These are phyloP conservation scores for Podospora fimiseda DNA, from an alignment of 495 filamentous ascomycete species.

Conservation along the genomic window DNA sequence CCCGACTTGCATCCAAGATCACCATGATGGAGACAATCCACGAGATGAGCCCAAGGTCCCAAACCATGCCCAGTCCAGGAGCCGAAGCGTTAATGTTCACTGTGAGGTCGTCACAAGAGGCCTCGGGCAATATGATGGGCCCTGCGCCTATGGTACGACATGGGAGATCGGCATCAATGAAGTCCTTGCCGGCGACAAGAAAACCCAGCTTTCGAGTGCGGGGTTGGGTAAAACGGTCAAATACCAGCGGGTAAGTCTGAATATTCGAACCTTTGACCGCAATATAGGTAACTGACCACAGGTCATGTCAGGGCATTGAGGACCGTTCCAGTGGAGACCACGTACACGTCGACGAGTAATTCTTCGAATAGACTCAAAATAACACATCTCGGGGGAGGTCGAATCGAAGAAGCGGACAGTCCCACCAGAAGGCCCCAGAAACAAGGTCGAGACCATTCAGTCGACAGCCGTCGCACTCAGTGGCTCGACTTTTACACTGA, in stretches of 20 bases:
- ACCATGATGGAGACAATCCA: slow-evolving; percentile 4
- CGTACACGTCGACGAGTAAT: neutral
- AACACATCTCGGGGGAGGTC: slow-evolving; percentile 29
- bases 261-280: neutral
- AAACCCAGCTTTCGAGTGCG: slow-evolving; percentile 21
- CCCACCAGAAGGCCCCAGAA: neutral
- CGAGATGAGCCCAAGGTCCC: neutral
- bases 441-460: slow-evolving; percentile 10
- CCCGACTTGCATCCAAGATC: neutral
- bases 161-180: slow-evolving; percentile 13
- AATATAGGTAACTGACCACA: no score
- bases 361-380: slow-evolving; percentile 17
- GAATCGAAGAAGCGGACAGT: slow-evolving; percentile 13
- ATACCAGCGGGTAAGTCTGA: slow-evolving; percentile 17
- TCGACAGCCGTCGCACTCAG: slow-evolving; percentile 28
- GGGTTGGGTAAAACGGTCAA: slow-evolving; percentile 26
- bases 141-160: neutral
- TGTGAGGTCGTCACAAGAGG: neutral
- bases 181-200: slow-evolving; percentile 3
- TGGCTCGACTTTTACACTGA: slow-evolving; percentile 28
- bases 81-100: slow-evolving; percentile 3
- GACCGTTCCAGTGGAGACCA: neutral
- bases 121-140: neutral
- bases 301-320: neutral
- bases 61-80: neutral